These are phyloP conservation scores for Entomortierella beljakovae DNA, from an alignment of 192 early-diverging fungal genomes.

Conservation along the genomic window DNA sequence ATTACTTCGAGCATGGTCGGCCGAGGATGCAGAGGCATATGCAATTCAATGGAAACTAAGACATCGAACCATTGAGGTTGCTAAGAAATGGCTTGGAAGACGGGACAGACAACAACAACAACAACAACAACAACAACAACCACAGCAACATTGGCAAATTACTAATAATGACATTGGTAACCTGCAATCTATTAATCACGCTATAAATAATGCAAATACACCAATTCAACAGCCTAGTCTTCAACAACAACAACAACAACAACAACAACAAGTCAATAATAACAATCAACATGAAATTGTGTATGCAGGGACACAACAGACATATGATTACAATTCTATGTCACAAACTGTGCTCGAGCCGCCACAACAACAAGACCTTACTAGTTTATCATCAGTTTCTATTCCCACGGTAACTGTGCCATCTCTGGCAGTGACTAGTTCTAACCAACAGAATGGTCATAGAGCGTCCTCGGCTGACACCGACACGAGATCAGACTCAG, in stretches of 20 bases:
- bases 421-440: no score
- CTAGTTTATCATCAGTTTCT: no score
- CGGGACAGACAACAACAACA: neutral
- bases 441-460: no score
- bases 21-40: constrained; percentile 18
- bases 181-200: neutral
- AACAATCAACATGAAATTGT: neutral
- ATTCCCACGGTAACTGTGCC: no score
- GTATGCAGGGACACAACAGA: neutral
- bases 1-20: constrained; percentile 37
- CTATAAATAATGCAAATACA: neutral
- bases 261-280: neutral
- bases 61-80: constrained; percentile 13
- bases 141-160: neutral
- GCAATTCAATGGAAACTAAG: constrained; percentile 51
- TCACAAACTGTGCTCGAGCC: no score
- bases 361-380: no score
- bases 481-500: no score
- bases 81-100: constrained; percentile 6
- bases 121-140: neutral
- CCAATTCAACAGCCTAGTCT: neutral
- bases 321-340: no score
- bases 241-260: neutral
- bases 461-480: no score
- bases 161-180: neutral